Base-by-base conservation (phyloP, 768 basidiomycete genomes). In the Xerocomellus amylosporus region DNA sequence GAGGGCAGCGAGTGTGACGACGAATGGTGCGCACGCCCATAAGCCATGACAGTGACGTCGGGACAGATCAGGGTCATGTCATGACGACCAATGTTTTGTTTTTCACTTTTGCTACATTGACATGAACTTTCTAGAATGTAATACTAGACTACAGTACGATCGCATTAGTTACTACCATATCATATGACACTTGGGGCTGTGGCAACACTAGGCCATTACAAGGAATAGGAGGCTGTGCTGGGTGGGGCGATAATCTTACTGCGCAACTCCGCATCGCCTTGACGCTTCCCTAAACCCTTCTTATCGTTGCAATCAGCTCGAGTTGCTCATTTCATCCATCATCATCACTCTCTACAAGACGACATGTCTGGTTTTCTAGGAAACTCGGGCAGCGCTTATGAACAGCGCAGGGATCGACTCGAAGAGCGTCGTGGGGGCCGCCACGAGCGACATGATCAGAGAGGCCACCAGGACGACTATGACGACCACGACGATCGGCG, bases 301-400 rank as follows among this genome's bases (percentile, higher is more conserved):
- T 46, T 10, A 58, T 58, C 39, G 17, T 41, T 56, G 31, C 22
- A 1, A 46, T 45, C 42, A 13, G 26, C 10, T 14, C n/a, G 5
- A 17, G 4, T 8, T 4, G 3, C 4, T 6, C 12, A 24, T 24
- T 31, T 10, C 12, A 8, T 28, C 2, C 22, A 12, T 34, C 8
- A 17, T 13, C 30, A 19, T n/a, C 22, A 9, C 31, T 22, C 42
- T 22, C 33, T 34, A 34, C 15, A 26, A 44, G 34, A 19, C 22
- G 19, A 46, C 49, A 63, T 64, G 63, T 64, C 62, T 38, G 54
- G 28, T n/a, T 53, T 53, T 14, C 15, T 36, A 1, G 19, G 56
- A 34, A 51, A 31, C 4, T 17, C 36, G 3, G 62, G 53, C 4
- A 39, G 58, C 28, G 28, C 0, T 8, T 10, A 43, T 33, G 61